Conservation (phyloP, 1,284 basidiomycete species). For the Sanghuangporus weigelae region DNA sequence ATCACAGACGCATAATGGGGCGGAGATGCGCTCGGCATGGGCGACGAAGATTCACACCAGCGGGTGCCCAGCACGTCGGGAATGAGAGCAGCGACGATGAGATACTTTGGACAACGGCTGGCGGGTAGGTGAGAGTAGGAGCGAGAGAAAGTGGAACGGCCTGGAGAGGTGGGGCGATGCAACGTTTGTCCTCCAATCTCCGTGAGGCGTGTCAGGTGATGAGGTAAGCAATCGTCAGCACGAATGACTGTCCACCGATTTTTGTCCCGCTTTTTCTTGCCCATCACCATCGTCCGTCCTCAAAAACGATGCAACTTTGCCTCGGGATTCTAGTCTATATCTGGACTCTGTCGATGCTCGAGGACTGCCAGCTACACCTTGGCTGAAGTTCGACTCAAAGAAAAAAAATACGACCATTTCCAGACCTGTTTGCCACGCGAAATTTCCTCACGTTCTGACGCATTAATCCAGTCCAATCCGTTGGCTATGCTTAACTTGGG, state of each 20-base stretch:
- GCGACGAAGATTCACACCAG: not conserved
- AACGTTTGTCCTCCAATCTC: not conserved
- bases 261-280: not conserved
- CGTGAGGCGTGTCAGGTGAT: not conserved
- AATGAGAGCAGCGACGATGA: not conserved
- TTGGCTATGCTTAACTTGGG: too few species aligned
- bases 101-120: not conserved
- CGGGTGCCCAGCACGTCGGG: not conserved
- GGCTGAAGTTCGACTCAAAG: too few species aligned
- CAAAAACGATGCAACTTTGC: not conserved
- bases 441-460: too few species aligned
- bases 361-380: too few species aligned
- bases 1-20: conserved; percentile 16
- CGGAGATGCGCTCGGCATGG: conserved; percentile 14
- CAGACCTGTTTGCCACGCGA: too few species aligned
- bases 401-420: too few species aligned
- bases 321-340: too few species aligned
- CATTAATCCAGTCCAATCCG: too few species aligned
- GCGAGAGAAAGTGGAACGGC: not conserved
- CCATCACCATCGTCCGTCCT: not conserved
- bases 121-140: not conserved
- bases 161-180: not conserved
- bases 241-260: not conserved
- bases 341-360: too few species aligned
- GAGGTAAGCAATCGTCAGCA: not conserved